Evolutionary conservation across 805 yeast genomes (phyloP), one percentile per base, ranked within the genome.

Genomic region (Monosporozyma siamensis): DNA sequence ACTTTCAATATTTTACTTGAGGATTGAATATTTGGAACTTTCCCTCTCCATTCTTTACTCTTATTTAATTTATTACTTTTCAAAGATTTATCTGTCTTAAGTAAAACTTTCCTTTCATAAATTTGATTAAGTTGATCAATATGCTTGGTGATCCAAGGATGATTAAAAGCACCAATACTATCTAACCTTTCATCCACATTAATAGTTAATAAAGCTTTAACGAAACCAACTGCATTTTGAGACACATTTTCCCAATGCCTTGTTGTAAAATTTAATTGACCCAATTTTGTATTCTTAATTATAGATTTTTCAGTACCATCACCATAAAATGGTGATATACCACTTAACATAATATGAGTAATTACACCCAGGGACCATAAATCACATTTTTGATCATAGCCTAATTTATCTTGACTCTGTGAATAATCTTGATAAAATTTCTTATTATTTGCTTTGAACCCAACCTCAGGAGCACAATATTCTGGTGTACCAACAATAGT

Each of bases 401-500:
- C 79, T 11, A 34, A 41, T 11, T 47, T 46, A 14, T 50, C 44
- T 39, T 53, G 55, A 12, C 9, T 23, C 22, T 56, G 48, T 8
- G 62, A 53, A 39, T 52, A 54, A n/a, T 46, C 42, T 30, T 53
- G 49, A 36, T 54, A 51, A 2, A 60, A 56, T 30, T 54, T 42
- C 38, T 61, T 54, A 24, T 59, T 54, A 24, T 59, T 56, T 8
- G 56, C 54, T 36, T 59, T 66, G 41, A 75, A 66, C 1, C 80
- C 77, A 9, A 80, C 77, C 51, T 80, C 87, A 0, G 88, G 88
- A 1, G 88, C 87, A 44, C 79, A 71, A 51, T 80, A 80, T 53
- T 80, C 87, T 0, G 81, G 78, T 0, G 87, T 80, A 2, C 81
- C 81, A 1, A 74, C 79, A 0, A 73, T 65, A 0, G 80, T 71